Conservation (phyloP, 768 basidiomycete species). For the Kwoniella pini region DNA sequence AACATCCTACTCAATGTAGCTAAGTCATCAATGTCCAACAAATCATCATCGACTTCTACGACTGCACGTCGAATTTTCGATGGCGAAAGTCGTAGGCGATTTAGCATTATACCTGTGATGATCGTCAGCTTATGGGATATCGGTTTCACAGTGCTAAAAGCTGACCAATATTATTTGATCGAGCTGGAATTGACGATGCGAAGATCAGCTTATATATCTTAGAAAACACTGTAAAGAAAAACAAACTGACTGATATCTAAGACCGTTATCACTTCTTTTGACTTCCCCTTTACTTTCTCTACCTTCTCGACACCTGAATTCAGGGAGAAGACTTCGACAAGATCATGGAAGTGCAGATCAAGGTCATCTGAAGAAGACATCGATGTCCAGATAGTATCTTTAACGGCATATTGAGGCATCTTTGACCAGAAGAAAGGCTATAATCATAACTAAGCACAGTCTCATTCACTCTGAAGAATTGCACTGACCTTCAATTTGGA, state of each 20-base stretch:
- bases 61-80: conserved; percentile 70
- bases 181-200: conserved; percentile 47
- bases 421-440: conserved; percentile 93
- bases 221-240: no score
- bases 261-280: conserved; percentile 65
- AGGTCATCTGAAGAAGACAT: conserved; percentile 48
- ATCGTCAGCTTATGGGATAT: background rate
- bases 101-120: conserved; percentile 76
- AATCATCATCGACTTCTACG: conserved; percentile 69
- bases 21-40: conserved; percentile 71
- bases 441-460: background rate
- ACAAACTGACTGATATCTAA: conserved; percentile 65
- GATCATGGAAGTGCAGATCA: conserved; percentile 66
- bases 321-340: conserved; percentile 72
- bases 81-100: conserved; percentile 67
- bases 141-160: background rate
- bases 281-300: conserved; percentile 58
- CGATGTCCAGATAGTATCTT: conserved; percentile 72
- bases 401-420: conserved; percentile 58
- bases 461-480: no score
- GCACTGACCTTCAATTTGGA: conserved; percentile 41
- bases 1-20: conserved; percentile 71
- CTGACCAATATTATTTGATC: conserved; percentile 81
- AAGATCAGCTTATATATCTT: background rate
- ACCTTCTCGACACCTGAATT: conserved; percentile 40